These are phyloP conservation scores for Globisporangium heterothallicum DNA, from an alignment of 352 stramenopile species.

Conservation along the genomic window DNA sequence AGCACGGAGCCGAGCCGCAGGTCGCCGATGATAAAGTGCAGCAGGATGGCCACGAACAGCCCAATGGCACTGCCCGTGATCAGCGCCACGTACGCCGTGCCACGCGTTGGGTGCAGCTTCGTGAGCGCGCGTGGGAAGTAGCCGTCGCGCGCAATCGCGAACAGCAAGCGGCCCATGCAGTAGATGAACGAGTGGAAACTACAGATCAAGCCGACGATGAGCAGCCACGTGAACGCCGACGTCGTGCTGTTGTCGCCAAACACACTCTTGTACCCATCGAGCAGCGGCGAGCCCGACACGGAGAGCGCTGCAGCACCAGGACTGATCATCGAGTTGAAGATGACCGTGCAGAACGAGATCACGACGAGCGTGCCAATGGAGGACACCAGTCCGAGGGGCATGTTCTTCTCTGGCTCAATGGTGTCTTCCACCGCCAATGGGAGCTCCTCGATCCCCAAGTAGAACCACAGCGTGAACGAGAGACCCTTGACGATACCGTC, in stretches of 20 bases:
- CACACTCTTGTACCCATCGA: constrained; percentile 58
- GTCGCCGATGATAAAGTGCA: constrained; percentile 62
- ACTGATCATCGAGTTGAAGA: constrained; percentile 67
- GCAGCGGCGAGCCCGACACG: constrained; percentile 38
- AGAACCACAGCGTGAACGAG: constrained; percentile 72
- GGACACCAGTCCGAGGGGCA: constrained; percentile 49
- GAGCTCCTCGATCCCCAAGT: constrained; percentile 61
- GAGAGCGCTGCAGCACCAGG: constrained; percentile 39
- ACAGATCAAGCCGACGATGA: constrained; percentile 53
- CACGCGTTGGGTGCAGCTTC: constrained; percentile 30
- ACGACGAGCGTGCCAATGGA: constrained; percentile 48
- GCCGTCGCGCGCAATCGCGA: constrained; percentile 59
- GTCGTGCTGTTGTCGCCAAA: constrained; percentile 66
- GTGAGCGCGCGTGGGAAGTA: constrained; percentile 51
- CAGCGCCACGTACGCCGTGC: constrained; percentile 49
- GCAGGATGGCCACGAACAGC: constrained; percentile 36
- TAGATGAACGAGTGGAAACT: constrained; percentile 80
- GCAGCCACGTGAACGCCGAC: constrained; percentile 61
- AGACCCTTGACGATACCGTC: constrained; percentile 47
- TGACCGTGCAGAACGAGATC: constrained; percentile 50
- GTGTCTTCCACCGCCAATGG: constrained; percentile 62
- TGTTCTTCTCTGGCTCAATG: constrained; percentile 53
- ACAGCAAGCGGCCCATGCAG: constrained; percentile 65
- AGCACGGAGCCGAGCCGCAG: constrained; percentile 50
- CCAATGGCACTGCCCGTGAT: constrained; percentile 40